Evolutionary conservation across 106 monocot genomes (phyloP).

Genomic region (Dioscorea alata): DNA sequence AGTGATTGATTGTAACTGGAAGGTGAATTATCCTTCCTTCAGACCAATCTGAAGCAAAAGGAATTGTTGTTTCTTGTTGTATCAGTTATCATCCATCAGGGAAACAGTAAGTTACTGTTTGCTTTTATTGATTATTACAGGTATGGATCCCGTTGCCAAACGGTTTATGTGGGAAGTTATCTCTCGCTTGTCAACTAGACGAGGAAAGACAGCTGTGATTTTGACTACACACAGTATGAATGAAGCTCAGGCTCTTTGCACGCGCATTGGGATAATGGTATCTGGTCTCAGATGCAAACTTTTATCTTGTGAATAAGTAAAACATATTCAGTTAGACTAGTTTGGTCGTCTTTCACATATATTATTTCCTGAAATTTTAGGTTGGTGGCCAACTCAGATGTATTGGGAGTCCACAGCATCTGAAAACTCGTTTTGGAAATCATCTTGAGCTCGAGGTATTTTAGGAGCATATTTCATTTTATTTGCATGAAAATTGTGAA

Average conservation of each 20-base stretch:
- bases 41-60: too few relatives aligned
- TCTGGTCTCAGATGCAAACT: neutral
- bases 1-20: too few relatives aligned
- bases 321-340: neutral
- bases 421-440: constrained; percentile 93
- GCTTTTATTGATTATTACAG: constrained; percentile 12
- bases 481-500: neutral
- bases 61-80: too few relatives aligned
- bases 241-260: constrained; percentile 94
- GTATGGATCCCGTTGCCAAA: constrained; percentile 94
- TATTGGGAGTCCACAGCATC: constrained; percentile 86
- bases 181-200: constrained; percentile 72
- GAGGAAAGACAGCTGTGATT: constrained; percentile 84
- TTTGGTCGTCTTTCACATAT: neutral
- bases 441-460: constrained; percentile 91
- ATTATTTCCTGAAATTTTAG: constrained; percentile 15
- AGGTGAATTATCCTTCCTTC: too few relatives aligned
- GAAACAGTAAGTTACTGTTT: too few relatives aligned
- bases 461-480: constrained; percentile 13
- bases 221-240: constrained; percentile 95
- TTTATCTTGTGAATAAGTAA: neutral
- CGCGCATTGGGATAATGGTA: constrained; percentile 95
- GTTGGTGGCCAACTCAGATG: constrained; percentile 65
- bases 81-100: too few relatives aligned
- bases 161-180: constrained; percentile 97